These are phyloP conservation scores for Helianthus annuus DNA, from an alignment of 129 eudicot genomes.

Conservation along the genomic window HanXRQr2.0-SUNRISE NC_035443.2:80485261-80485760, in stretches of 20 bases:
- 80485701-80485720: too few species aligned
- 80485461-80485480: neutral
- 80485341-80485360: neutral
- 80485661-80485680: too few species aligned
- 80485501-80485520: neutral
- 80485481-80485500: neutral
- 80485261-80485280: slow-evolving; percentile 25
- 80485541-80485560: too few species aligned
- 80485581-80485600: too few species aligned
- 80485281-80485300: slow-evolving; percentile 10
- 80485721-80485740: too few species aligned
- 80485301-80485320: neutral
- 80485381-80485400: slow-evolving; percentile 31
- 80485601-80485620: too few species aligned
- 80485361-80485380: slow-evolving; percentile 13
- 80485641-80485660: too few species aligned
- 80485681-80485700: too few species aligned
- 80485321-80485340: neutral
- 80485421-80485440: slow-evolving; percentile 10
- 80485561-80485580: too few species aligned
- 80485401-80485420: slow-evolving; percentile 10
- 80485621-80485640: too few species aligned
- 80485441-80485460: neutral
- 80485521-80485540: neutral
- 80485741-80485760: too few species aligned